phyloP scores from a whole-genome alignment of 1,284 basidiomycete genomes.

The Dichomitus squalens region DNA sequence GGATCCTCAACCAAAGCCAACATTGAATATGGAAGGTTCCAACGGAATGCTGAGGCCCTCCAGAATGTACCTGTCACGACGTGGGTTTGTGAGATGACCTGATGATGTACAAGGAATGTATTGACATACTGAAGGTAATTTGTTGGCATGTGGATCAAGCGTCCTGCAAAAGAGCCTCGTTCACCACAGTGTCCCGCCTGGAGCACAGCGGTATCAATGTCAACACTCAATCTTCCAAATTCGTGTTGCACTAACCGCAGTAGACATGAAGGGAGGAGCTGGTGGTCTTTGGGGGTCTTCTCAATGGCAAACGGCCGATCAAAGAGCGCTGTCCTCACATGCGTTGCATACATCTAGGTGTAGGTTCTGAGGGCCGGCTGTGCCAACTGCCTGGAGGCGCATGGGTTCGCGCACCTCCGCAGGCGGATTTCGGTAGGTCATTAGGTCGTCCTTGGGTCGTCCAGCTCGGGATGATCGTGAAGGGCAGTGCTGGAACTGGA shows the following conservation, averaged over 20 bases:
- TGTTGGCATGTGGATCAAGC: slow-evolving; percentile 2
- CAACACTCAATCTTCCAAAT: slow-evolving; percentile 11
- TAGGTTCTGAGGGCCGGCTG: slow-evolving; percentile 17
- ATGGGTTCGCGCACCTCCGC: slow-evolving; percentile 12
- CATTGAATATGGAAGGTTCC: slow-evolving; percentile 2
- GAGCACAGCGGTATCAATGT: slow-evolving; percentile 4
- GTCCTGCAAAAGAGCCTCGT: slow-evolving; percentile 2
- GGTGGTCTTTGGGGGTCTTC: slow-evolving; percentile 11
- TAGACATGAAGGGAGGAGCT: slow-evolving; percentile 13
- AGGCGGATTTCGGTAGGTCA: slow-evolving; percentile 15
- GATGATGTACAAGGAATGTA: no score
- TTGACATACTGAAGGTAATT: no score
- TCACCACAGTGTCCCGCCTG: slow-evolving; percentile 1
- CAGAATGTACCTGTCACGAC: slow-evolving; percentile 11
- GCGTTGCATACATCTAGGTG: slow-evolving; percentile 11
- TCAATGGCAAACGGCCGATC: slow-evolving; percentile 10
- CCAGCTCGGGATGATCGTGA: slow-evolving; percentile 1
- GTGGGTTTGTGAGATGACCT: no score
- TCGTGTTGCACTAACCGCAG: slow-evolving; percentile 24
- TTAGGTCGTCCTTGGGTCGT: slow-evolving; percentile 14
- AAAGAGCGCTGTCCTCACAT: slow-evolving; percentile 18
- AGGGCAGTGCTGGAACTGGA: slow-evolving; percentile 9
- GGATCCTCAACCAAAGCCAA: slow-evolving; percentile 6
- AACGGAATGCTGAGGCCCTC: slow-evolving; percentile 8
- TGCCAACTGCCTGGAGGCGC: slow-evolving; percentile 3